These are phyloP conservation scores for Aspergillus steynii DNA, from an alignment of 495 filamentous ascomycete species.

Conservation along the genomic window DNA sequence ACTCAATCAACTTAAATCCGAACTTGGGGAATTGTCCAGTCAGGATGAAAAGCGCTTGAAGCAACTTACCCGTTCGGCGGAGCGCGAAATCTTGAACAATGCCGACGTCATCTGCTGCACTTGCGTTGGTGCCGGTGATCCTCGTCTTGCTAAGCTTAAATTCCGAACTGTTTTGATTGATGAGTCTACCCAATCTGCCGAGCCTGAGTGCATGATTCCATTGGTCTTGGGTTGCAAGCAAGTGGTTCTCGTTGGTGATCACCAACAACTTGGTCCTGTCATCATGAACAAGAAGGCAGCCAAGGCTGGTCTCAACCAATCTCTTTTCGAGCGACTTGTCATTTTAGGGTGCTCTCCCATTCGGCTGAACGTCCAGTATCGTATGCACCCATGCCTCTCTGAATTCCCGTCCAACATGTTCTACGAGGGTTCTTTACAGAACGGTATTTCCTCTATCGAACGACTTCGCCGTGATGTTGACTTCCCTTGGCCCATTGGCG, in stretches of 20 bases:
- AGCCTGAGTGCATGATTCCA: constrained; percentile 99
- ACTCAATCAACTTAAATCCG: constrained; percentile 85
- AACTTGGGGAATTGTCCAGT: constrained; percentile 88
- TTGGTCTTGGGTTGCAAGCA: constrained; percentile 98
- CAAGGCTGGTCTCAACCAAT: constrained; percentile 96
- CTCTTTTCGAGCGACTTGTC: constrained; percentile 94
- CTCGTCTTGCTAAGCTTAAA: constrained; percentile 91
- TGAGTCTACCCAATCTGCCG: constrained; percentile 97
- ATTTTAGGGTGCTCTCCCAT: constrained; percentile 91
- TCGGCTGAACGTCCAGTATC: constrained; percentile 94
- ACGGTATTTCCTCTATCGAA: constrained; percentile 89
- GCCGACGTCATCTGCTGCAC: constrained; percentile 99
- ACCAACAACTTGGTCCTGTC: constrained; percentile 96
- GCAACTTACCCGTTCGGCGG: constrained; percentile 86
- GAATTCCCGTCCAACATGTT: constrained; percentile 99
- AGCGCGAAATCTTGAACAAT: constrained; percentile 92
- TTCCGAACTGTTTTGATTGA: constrained; percentile 98
- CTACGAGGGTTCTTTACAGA: constrained; percentile 96
- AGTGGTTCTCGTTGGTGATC: constrained; percentile 95
- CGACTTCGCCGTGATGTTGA: constrained; percentile 91
- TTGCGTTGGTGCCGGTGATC: constrained; percentile 96
- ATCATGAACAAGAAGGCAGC: constrained; percentile 99
- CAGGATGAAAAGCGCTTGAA: constrained; percentile 99
- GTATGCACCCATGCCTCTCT: constrained; percentile 98
- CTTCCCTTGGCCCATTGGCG: constrained; percentile 94